phyloP scores from a whole-genome alignment of 2,329 filamentous ascomycete genomes.

The Diaporthe batatas region DNA sequence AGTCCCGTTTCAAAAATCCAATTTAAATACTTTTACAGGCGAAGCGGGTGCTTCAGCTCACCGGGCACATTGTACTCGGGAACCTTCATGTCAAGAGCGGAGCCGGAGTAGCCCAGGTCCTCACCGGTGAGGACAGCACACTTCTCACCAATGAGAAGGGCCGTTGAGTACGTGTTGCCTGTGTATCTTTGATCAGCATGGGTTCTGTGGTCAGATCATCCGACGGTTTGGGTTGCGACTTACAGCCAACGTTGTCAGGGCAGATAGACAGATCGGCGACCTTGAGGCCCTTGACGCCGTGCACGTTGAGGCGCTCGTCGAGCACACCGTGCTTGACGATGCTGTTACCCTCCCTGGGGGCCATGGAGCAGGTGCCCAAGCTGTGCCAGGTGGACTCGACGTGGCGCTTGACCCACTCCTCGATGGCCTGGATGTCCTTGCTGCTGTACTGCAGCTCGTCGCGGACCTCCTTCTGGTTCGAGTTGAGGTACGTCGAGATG shows the following conservation, averaged over 20 bases:
- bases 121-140: constrained; percentile 77
- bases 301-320: constrained; percentile 82
- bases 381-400: constrained; percentile 83
- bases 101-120: constrained; percentile 80
- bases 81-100: constrained; percentile 82
- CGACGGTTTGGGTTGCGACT: constrained; percentile 54
- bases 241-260: constrained; percentile 82
- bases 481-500: constrained; percentile 66
- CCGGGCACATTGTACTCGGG: constrained; percentile 72
- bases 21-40: constrained; percentile 52
- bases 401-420: constrained; percentile 73
- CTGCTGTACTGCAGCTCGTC: constrained; percentile 76
- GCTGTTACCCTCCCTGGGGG: constrained; percentile 79
- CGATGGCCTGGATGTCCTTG: constrained; percentile 72
- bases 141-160: constrained; percentile 82
- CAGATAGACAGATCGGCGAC: constrained; percentile 83
- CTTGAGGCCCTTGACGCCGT: constrained; percentile 82
- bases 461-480: constrained; percentile 71
- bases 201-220: constrained; percentile 47
- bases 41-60: constrained; percentile 55
- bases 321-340: constrained; percentile 85
- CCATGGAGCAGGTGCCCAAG: constrained; percentile 80
- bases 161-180: constrained; percentile 67
- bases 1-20: background rate
- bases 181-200: rapidly evolving